Percentiles rank a stretch among this genome's conserved stretches.
These are phyloP conservation scores for Coleophoma crateriformis DNA, from an alignment of 2,329 filamentous ascomycete genomes.

Conservation along the genomic window DNA sequence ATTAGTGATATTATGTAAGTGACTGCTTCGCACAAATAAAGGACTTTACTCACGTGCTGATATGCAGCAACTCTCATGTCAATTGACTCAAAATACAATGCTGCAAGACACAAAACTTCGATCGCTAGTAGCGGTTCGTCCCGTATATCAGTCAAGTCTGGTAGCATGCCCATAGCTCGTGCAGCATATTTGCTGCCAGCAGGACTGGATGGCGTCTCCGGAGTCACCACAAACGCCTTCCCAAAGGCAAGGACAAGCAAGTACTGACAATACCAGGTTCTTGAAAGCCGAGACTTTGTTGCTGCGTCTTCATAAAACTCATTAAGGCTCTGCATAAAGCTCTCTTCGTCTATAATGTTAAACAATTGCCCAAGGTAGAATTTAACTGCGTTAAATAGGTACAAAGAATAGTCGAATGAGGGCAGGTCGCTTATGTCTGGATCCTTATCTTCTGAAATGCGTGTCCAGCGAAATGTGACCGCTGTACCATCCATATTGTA, in stretches of 20 bases:
- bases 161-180: background rate
- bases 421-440: background rate
- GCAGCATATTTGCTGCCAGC: background rate
- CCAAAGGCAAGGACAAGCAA: background rate
- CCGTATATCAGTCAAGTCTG: background rate
- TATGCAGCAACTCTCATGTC: background rate
- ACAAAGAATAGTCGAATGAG: background rate
- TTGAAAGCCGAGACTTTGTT: background rate
- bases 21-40: too few species aligned
- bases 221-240: background rate
- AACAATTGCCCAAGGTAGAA: background rate
- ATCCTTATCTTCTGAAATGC: background rate
- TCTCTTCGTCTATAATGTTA: background rate
- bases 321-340: background rate
- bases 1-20: background rate
- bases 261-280: background rate
- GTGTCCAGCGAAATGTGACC: background rate
- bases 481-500: background rate
- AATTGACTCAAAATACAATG: background rate
- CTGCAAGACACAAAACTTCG: background rate
- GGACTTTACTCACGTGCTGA: background rate
- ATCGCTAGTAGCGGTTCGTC: background rate
- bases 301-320: background rate
- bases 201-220: background rate
- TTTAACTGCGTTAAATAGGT: background rate